phyloP scores from a whole-genome alignment of 805 yeast species.

The Yamadazyma laniorum region DNA sequence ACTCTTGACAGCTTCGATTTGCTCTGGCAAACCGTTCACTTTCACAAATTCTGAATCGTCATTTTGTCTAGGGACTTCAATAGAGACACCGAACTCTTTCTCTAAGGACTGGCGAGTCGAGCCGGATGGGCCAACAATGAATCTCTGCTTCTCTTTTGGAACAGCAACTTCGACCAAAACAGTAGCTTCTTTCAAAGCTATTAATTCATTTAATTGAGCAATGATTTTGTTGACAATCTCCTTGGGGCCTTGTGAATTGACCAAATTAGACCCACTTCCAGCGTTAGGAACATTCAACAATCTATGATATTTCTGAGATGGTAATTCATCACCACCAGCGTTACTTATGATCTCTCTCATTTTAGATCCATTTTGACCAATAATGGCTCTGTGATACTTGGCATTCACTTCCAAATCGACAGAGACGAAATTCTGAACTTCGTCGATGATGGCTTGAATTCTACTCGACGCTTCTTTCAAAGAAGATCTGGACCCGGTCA shows the following conservation, averaged over 20 bases:
- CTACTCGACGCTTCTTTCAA: constrained; percentile 68
- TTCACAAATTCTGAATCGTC: constrained; percentile 50
- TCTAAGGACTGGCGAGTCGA: constrained; percentile 68
- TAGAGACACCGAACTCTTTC: constrained; percentile 59
- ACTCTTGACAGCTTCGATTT: constrained; percentile 59
- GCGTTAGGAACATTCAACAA: constrained; percentile 69
- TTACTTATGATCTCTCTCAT: constrained; percentile 69
- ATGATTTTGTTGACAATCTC: constrained; percentile 67
- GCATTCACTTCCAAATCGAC: constrained; percentile 65
- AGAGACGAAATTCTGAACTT: constrained; percentile 59
- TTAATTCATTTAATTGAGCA: constrained; percentile 58
- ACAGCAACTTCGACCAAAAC: constrained; percentile 52
- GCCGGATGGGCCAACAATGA: constrained; percentile 82
- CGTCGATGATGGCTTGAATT: constrained; percentile 62
- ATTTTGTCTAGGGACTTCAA: constrained; percentile 65
- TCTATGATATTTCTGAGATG: constrained; percentile 48
- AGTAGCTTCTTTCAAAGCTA: constrained; percentile 61
- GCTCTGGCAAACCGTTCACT: constrained; percentile 65
- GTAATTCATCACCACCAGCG: constrained; percentile 64
- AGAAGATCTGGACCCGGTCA: constrained; percentile 75
- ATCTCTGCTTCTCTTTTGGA: constrained; percentile 71
- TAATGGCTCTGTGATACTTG: constrained; percentile 68
- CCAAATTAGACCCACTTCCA: constrained; percentile 54
- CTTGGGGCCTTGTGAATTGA: constrained; percentile 75
- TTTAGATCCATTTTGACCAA: constrained; percentile 76